phyloP scores from a whole-genome alignment of 768 basidiomycete genomes.

The Suillus plorans region DNA sequence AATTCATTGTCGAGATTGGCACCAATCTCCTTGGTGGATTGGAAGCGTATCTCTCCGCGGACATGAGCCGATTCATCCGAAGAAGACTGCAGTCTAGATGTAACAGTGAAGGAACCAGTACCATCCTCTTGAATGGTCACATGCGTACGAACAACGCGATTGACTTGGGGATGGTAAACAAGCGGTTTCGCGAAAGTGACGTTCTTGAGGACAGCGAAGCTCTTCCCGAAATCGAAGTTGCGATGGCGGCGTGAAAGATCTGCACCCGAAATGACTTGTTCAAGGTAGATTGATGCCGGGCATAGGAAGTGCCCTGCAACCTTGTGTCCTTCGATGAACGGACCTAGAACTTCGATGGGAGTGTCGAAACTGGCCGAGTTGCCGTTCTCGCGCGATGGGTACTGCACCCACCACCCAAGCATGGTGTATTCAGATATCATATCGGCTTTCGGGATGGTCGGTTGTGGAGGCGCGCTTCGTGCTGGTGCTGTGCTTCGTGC shows the following conservation, averaged over 20 bases:
- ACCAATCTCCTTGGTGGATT: slow-evolving; percentile 28
- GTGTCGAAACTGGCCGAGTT: slow-evolving; percentile 54
- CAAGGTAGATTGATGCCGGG: slow-evolving; percentile 66
- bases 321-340: slow-evolving; percentile 54
- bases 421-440: slow-evolving; percentile 31
- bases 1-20: slow-evolving; percentile 39
- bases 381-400: slow-evolving; percentile 34
- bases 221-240: slow-evolving; percentile 31
- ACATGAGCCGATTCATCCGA: slow-evolving; percentile 40
- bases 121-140: slow-evolving; percentile 37
- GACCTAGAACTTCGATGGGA: slow-evolving; percentile 42
- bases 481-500: neutral
- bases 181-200: slow-evolving; percentile 56
- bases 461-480: neutral
- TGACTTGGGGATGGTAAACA: slow-evolving; percentile 39
- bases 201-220: slow-evolving; percentile 38
- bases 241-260: slow-evolving; percentile 35
- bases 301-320: slow-evolving; percentile 58
- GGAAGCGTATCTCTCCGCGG: slow-evolving; percentile 45
- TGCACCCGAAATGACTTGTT: slow-evolving; percentile 51
- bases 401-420: slow-evolving; percentile 42
- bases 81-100: slow-evolving; percentile 36
- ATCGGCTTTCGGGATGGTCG: neutral
- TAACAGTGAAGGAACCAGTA: slow-evolving; percentile 45
- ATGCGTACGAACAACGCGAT: slow-evolving; percentile 36